Conservation (phyloP, 225 moss, liverwort and hornwort species). For the Rhytidiadelphus loreus region DNA sequence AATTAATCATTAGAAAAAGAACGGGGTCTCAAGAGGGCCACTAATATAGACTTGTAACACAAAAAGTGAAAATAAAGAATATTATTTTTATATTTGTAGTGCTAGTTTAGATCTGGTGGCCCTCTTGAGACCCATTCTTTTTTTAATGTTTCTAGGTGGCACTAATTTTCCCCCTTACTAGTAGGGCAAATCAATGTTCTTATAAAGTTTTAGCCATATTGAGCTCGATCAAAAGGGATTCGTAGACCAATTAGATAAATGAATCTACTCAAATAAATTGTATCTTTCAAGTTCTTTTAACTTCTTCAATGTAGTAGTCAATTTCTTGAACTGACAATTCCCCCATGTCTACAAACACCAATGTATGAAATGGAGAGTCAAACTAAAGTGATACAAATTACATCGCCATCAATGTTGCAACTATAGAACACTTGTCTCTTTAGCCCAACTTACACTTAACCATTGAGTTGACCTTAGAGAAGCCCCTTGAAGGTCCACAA, state of each 20-base stretch:
- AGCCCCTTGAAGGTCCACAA: too few relatives aligned
- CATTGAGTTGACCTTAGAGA: too few relatives aligned
- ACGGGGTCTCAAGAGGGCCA: too few relatives aligned
- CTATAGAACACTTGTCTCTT: too few relatives aligned
- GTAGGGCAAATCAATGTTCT: not conserved
- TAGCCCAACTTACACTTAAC: too few relatives aligned
- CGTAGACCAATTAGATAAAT: not conserved
- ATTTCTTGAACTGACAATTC: not conserved
- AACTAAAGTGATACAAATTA: not conserved
- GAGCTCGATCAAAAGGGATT: not conserved
- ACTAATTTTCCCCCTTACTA: accelerated
- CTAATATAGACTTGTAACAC: too few relatives aligned
- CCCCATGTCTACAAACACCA: not conserved
- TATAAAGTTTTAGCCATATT: not conserved
- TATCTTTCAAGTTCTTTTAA: not conserved
- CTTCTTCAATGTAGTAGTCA: not conserved
- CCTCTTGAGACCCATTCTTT: too few relatives aligned
- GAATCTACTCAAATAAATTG: not conserved
- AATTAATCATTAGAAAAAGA: not conserved
- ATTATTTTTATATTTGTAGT: too few relatives aligned
- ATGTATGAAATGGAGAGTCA: not conserved
- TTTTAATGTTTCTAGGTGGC: not conserved
- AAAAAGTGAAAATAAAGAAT: too few relatives aligned
- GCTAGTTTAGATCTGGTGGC: too few relatives aligned
- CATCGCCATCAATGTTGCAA: too few relatives aligned